phyloP scores from a whole-genome alignment of 768 basidiomycete species.

The Phlebiopsis flavidoalba region DNA sequence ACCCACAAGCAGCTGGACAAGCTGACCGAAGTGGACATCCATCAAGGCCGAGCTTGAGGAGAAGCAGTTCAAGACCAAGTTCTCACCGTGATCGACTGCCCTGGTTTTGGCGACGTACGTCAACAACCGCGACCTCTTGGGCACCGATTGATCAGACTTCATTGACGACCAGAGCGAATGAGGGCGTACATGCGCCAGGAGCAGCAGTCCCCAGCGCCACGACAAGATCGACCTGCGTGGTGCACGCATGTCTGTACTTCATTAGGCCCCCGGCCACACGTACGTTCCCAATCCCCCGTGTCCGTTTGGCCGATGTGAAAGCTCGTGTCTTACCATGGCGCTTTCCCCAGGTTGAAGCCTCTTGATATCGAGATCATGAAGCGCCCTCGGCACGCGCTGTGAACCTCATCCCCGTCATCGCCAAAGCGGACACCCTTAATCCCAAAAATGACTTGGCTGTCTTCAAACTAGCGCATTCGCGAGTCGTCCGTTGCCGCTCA shows the following conservation, averaged over 20 bases:
- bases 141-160: conserved; percentile 96
- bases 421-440: conserved; percentile 96
- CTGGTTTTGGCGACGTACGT: conserved; percentile 99
- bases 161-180: conserved; percentile 95
- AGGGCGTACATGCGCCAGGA: conserved; percentile 97
- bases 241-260: conserved; percentile 97
- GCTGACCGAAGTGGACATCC: conserved; percentile 95
- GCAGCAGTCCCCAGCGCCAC: conserved; percentile 91
- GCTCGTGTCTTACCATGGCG: background rate
- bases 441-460: conserved; percentile 79
- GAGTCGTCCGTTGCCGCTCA: conserved; percentile 89
- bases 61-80: conserved; percentile 98
- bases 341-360: conserved; percentile 73
- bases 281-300: conserved; percentile 35
- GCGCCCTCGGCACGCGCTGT: conserved; percentile 95
- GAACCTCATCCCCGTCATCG: conserved; percentile 95
- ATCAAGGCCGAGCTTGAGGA: conserved; percentile 99
- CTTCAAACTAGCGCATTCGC: conserved; percentile 92
- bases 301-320: conserved; percentile 2
- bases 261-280: conserved; percentile 95
- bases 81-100: conserved; percentile 98
- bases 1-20: conserved; percentile 98
- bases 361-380: conserved; percentile 99
- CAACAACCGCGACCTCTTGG: conserved; percentile 99
- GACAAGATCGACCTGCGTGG: conserved; percentile 94